Percentiles rank a stretch among this genome's conserved stretches.
Evolutionary conservation across 2,329 filamentous ascomycete species (phyloP).

Genomic region (Lecanicillium sp.): DNA sequence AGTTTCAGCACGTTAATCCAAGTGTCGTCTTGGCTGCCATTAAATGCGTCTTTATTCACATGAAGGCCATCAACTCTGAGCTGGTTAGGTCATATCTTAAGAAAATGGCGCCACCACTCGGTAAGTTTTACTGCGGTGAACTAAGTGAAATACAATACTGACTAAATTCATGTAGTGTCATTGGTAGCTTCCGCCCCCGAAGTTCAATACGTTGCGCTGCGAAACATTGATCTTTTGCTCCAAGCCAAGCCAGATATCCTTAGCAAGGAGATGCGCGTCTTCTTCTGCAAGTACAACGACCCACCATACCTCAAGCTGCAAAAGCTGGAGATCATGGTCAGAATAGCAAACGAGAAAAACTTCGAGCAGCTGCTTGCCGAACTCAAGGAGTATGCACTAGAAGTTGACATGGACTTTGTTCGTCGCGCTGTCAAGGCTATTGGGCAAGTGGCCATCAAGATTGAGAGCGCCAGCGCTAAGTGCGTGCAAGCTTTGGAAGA

Average conservation of each 20-base stretch:
- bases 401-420: constrained; percentile 99
- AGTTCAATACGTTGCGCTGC: constrained; percentile 92
- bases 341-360: constrained; percentile 95
- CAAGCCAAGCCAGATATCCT: constrained; percentile 96
- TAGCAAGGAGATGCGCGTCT: constrained; percentile 94
- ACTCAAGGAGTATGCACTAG: constrained; percentile 92
- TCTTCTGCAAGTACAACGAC: constrained; percentile 99
- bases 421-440: constrained; percentile 91
- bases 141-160: constrained; percentile 2
- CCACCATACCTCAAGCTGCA: constrained; percentile 95
- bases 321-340: constrained; percentile 98
- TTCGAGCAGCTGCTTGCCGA: constrained; percentile 92
- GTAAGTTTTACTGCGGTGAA: constrained; percentile 37
- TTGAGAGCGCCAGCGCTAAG: constrained; percentile 88
- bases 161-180: constrained; percentile 55
- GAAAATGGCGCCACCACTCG: constrained; percentile 96
- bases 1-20: constrained; percentile 97
- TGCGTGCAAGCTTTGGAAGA: constrained; percentile 92
- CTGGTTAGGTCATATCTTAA: constrained; percentile 80
- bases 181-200: constrained; percentile 92
- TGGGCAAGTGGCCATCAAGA: constrained; percentile 97
- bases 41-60: constrained; percentile 95
- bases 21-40: constrained; percentile 96
- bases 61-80: constrained; percentile 75
- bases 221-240: constrained; percentile 91